Base-by-base conservation (phyloP, 2,329 filamentous ascomycete species). In the Acephala macrosclerotiorum region DNA sequence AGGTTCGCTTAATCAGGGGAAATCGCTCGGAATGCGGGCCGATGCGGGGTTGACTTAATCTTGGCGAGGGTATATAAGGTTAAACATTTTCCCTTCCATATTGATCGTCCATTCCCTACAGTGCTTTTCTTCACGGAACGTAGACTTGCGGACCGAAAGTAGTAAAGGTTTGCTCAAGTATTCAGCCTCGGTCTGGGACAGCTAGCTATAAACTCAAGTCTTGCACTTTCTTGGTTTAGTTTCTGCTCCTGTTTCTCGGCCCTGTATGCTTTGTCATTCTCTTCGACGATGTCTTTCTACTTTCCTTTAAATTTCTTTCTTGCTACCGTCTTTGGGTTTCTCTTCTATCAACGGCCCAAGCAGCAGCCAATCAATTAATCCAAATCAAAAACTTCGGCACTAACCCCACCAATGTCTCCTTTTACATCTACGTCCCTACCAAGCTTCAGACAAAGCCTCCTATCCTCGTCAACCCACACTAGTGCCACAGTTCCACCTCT, bases 381-480 rank as follows among this genome's bases (percentile, higher is more conserved):
- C 75, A 79, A 53, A 79, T 84, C 61, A 76, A 49, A 3, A 45
- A 75, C 68, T 84, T 81, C 58, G 81, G 82, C 14, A 70, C 72
- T 11, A 82, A 80, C 25, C 81, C 82, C 0, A 79, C 77, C 2
- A 77, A 79, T 16, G 79, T 79, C 2, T 59, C 61, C 2, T 71
- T 72, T 59, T 70, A 70, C 40, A 47, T 73, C 51, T 73, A 73
- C 58, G 35, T 73, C 35, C 71, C 72, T 9, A 56, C 58, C 1
- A 68, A 38, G 6, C 60, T 70, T 2, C 33, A 64, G 16, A 11
- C 64, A 5, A 63, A 65, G 0, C 68, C 72, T 11, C 67, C 72
- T 1, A 68, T 73, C 16, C 63, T 73, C n/a, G 67, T 73, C 20
- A 70, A 68, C 20, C 70, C 66, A 0, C 72, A 72, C 29, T 65